Conservation (phyloP, 192 early-diverging fungal species). For the Cetraspora pellucida region DNA sequence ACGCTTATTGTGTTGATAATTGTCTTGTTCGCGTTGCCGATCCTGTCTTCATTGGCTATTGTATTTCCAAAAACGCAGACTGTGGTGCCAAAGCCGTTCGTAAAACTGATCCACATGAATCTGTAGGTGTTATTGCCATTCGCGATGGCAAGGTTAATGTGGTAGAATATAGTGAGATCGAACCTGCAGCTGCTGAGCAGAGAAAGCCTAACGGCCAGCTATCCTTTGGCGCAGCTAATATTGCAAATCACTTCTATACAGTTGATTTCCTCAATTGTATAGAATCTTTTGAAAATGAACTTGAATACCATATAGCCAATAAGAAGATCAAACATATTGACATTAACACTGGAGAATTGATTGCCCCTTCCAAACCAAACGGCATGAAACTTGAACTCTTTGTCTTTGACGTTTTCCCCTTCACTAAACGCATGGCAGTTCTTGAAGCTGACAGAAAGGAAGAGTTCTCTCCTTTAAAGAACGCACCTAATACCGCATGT, state of each 20-base stretch:
- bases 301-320: slow-evolving; percentile 96
- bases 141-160: slow-evolving; percentile 82
- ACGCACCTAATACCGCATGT: slow-evolving; percentile 82
- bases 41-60: slow-evolving; percentile 95
- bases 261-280: slow-evolving; percentile 86
- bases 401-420: slow-evolving; percentile 99
- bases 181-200: slow-evolving; percentile 66
- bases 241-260: slow-evolving; percentile 99
- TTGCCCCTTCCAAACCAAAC: slow-evolving; percentile 79
- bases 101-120: slow-evolving; percentile 83
- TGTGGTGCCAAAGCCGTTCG: slow-evolving; percentile 96
- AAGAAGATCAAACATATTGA: slow-evolving; percentile 98
- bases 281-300: slow-evolving; percentile 75
- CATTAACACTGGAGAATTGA: slow-evolving; percentile 66
- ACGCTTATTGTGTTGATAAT: slow-evolving; percentile 98
- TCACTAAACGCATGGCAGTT: slow-evolving; percentile 83
- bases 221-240: slow-evolving; percentile 90
- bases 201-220: slow-evolving; percentile 73
- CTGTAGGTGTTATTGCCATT: slow-evolving; percentile 94
- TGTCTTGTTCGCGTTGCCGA: slow-evolving; percentile 96
- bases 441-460: slow-evolving; percentile 91
- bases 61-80: slow-evolving; percentile 82
- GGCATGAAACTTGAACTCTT: slow-evolving; percentile 99
- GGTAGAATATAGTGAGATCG: slow-evolving; percentile 98
- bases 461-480: slow-evolving; percentile 98